Conservation (phyloP, 129 eudicot species). For the Scalesia atractyloides region DNA sequence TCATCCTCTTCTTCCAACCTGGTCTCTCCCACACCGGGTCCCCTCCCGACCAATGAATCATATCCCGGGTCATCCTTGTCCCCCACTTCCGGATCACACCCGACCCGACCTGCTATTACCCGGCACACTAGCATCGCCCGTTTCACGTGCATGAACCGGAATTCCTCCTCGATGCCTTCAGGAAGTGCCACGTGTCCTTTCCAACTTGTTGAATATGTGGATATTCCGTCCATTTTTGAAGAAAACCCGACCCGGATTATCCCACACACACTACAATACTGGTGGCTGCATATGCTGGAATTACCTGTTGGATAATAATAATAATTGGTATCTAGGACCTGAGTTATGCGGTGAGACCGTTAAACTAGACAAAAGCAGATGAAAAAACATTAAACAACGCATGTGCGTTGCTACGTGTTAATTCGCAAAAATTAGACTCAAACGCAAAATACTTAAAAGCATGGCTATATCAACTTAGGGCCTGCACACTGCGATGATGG, state of each 20-base stretch:
- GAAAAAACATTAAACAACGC: too few relatives aligned
- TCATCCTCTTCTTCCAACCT: conserved; percentile 76
- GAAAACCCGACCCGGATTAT: conserved; percentile 80
- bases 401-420: too few relatives aligned
- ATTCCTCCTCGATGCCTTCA: conserved; percentile 78
- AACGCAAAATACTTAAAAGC: too few relatives aligned
- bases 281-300: conserved; percentile 65
- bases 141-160: conserved; percentile 80
- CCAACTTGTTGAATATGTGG: conserved; percentile 75
- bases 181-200: conserved; percentile 81
- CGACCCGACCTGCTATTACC: conserved; percentile 93
- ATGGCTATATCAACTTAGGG: too few relatives aligned
- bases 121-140: conserved; percentile 88
- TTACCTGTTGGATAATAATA: conserved; percentile 10
- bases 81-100: conserved; percentile 54
- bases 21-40: conserved; percentile 19
- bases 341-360: too few relatives aligned
- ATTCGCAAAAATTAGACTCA: too few relatives aligned
- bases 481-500: too few relatives aligned
- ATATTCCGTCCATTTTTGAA: conserved; percentile 80
- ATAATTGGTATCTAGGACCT: too few relatives aligned
- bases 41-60: conserved; percentile 80
- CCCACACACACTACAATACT: conserved; percentile 81
- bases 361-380: too few relatives aligned
- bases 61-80: conserved; percentile 78